Evolutionary conservation across 495 filamentous ascomycete genomes (phyloP), one percentile per base, ranked within the genome.

Genomic region (Penicillium odoratum): DNA sequence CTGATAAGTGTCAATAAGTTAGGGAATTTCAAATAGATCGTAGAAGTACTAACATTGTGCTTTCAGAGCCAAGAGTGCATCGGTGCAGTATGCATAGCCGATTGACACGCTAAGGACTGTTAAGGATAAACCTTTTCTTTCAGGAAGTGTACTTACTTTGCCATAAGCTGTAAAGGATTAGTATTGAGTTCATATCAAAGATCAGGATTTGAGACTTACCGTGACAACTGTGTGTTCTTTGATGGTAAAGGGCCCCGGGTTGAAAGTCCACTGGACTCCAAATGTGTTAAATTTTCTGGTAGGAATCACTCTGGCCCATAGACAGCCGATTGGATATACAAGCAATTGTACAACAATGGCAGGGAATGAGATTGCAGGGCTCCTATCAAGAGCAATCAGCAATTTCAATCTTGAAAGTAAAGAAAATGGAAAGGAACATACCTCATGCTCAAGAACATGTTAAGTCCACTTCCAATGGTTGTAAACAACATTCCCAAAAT

Each of bases 151-250:
- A 30, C 53, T 43, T 43, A 66, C 60, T 66, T 66, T 49, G 64
- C 60, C 64, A 66, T 66, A 28, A 66, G 58, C 64, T 66, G 15
- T 28, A 33, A 26, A 48, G 18, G 1, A 48, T 63, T 36, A 56
- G 51, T 40, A 26, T 47, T 18, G 30, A 47, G 0, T 11, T 29
- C 26, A 29, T 30, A 11, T 38, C n/a, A 38, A 4, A 48, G 13
- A 7, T 28, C 46, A 7, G 7, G 10, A 3, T 26, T 3, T 26
- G 26, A 71, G 78, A 79, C 84, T 84, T 58, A 88, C 80, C 16
- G 84, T 83, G 51, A 89, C 84, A 33, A 89, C 78, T 16, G 85
- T 78, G 65, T 89, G 85, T 57, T 88, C 85, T 60, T 89, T 89
- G 62, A 87, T 80, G 58, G 85, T 89, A 71, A 89, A 89, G 10